phyloP scores from a whole-genome alignment of 305 asterid species.

The Fraxinus nigra region DNA sequence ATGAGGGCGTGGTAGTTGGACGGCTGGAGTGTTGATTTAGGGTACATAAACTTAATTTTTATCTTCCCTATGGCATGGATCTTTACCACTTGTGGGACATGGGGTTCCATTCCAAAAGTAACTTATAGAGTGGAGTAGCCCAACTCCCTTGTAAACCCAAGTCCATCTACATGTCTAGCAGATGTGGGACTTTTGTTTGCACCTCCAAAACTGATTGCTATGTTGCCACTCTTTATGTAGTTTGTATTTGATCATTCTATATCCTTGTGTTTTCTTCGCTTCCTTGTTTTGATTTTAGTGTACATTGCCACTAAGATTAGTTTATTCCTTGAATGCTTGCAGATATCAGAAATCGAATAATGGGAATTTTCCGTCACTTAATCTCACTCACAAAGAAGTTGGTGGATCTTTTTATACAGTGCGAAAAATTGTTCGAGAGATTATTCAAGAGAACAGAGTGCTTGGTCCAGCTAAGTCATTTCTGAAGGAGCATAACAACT shows the following conservation, averaged over 20 bases:
- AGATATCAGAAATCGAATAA: conserved; percentile 69
- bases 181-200: not conserved
- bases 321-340: conserved; percentile 25
- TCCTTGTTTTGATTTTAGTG: not conserved
- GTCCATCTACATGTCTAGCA: not conserved
- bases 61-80: not conserved
- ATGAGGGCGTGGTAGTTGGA: not conserved
- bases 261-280: not conserved
- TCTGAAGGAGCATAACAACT: conserved; percentile 36
- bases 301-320: not conserved
- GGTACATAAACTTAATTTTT: not conserved
- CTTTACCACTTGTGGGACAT: not conserved
- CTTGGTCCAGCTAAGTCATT: conserved; percentile 72
- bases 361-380: conserved; percentile 84
- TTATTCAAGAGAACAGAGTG: conserved; percentile 91
- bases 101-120: not conserved
- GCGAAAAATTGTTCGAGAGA: conserved; percentile 86
- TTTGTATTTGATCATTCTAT: not conserved
- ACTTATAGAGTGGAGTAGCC: not conserved
- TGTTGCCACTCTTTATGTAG: not conserved
- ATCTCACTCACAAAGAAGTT: conserved; percentile 92
- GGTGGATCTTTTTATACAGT: conserved; percentile 97
- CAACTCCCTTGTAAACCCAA: not conserved
- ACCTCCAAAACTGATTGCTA: not conserved
- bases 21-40: not conserved